phyloP scores from a whole-genome alignment of 805 yeast genomes.

The Starmerella roubikii region DNA sequence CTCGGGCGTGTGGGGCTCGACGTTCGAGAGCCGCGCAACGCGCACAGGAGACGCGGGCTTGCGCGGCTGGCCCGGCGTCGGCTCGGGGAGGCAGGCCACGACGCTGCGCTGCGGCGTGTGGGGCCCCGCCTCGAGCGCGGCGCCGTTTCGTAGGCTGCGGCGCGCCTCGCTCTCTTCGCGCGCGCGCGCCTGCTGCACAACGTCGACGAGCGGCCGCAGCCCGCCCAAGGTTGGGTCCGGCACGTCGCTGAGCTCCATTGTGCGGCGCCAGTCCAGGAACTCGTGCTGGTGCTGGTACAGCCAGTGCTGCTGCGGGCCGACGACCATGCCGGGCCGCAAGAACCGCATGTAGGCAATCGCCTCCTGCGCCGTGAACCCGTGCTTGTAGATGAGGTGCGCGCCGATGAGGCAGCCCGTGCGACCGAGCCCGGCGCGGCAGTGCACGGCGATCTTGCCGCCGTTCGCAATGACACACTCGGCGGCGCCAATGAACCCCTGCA shows the following conservation, averaged over 20 bases:
- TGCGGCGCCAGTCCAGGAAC: conserved; percentile 89
- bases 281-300: conserved; percentile 89
- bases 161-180: too few relatives aligned
- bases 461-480: conserved; percentile 75
- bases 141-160: too few relatives aligned
- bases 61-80: conserved; percentile 96
- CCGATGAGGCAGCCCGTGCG: conserved; percentile 97
- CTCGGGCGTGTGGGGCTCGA: too few relatives aligned
- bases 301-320: conserved; percentile 99
- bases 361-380: conserved; percentile 93
- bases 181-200: conserved; percentile 1
- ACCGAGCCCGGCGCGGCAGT: conserved; percentile 96
- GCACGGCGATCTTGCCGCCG: conserved; percentile 95
- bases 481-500: conserved; percentile 84
- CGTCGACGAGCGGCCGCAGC: conserved; percentile 25
- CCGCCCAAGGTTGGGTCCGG: conserved; percentile 36
- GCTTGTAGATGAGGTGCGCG: conserved; percentile 89
- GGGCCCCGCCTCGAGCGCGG: conserved; percentile 24
- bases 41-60: conserved; percentile 30
- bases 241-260: conserved; percentile 63
- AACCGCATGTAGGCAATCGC: conserved; percentile 94
- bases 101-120: conserved; percentile 65
- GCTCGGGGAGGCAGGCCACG: conserved; percentile 71
- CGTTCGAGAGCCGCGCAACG: background rate
- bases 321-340: conserved; percentile 99